Base-by-base conservation (phyloP, 208 protist species). In the Phytomonas francai region DNA sequence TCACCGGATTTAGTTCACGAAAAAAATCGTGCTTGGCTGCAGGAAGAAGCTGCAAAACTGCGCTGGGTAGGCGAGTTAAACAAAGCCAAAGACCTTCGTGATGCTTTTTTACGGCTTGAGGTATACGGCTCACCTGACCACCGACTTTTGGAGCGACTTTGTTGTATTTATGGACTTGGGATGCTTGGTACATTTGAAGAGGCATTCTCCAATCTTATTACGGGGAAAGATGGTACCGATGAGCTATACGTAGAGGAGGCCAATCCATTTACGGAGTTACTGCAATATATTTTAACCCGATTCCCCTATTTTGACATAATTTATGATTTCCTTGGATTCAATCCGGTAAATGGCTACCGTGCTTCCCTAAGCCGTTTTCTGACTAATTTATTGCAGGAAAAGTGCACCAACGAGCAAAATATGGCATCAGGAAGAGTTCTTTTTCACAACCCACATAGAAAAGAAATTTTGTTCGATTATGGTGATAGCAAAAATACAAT, bases 1-100 rank as follows among this genome's bases (percentile, higher is more conserved):
- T 65, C 79, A 0, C 65, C 75, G 8, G 74, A 82, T 31, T 71
- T 61, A 32, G 75, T 92, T 30, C 71, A 77, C 6, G 66, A 80
- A 29, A 91, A 92, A 70, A 91, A 82, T 61, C 68, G 87, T 2
- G 65, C 71, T 7, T 95, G 89, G 87, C 76, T 95, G 30, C 85
- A 92, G 64, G 87, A 95, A 54, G 81, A 85, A 58, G 71, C 78
- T 14, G 71, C 82, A 27, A 88, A 85, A 67, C 71, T 95, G 22
- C 86, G 89, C n/a, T 95, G 89, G 87, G 78, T 83, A 58, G 86
- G 86, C 11, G 89, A 95, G 67, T 72, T 95, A 14, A 92, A 89
- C 69, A 89, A 91, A 30, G 87, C 86, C 6, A 87, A 86, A 66
- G 71, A 71, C 27, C 73, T 95, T 22, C 86, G 89, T 59, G 89